A percentile compares a stretch with the other conserved stretches of the same genome.
These are phyloP conservation scores for Fusarium sacchari DNA, from an alignment of 2,329 filamentous ascomycete genomes.

Conservation along the genomic window DNA sequence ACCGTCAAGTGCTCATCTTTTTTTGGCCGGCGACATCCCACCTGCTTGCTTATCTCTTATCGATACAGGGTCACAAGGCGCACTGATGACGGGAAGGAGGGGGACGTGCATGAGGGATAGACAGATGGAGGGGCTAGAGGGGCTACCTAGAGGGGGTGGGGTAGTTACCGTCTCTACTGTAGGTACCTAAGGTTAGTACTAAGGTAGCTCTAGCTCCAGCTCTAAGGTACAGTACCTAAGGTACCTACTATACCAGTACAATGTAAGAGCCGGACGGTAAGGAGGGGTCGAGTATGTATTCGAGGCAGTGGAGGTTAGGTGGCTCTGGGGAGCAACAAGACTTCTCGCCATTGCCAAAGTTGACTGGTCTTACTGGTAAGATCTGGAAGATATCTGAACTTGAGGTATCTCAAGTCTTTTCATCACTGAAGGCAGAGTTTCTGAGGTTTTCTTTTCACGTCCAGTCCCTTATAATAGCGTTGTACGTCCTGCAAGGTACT, in stretches of 20 bases:
- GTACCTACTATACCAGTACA: no score
- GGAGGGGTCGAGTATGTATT: slow-evolving; percentile 7
- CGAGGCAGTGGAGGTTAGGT: not conserved
- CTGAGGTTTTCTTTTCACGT: not conserved
- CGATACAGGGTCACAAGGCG: slow-evolving; percentile 37
- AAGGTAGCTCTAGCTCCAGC: not conserved
- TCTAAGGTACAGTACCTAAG: not conserved
- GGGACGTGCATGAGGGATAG: slow-evolving; percentile 20
- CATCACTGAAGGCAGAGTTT: not conserved
- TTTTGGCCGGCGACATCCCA: slow-evolving; percentile 1
- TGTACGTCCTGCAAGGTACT: not conserved
- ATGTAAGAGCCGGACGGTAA: no score
- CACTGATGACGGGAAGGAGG: slow-evolving; percentile 35
- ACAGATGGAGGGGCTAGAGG: no score
- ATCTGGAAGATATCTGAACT: not conserved
- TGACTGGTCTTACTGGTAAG: not conserved
- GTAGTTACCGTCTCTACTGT: slow-evolving; percentile 10
- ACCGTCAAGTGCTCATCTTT: slow-evolving; percentile 9
- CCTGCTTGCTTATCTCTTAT: slow-evolving; percentile 22
- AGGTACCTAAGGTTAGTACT: no score
- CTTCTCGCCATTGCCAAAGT: not conserved
- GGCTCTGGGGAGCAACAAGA: not conserved
- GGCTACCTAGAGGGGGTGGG: slow-evolving; percentile 35
- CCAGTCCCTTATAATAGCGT: not conserved
- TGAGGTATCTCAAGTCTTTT: not conserved